Evolutionary conservation across 1,284 basidiomycete genomes (phyloP).

Genomic region (Melanopsichium pennsylvanicum): DNA sequence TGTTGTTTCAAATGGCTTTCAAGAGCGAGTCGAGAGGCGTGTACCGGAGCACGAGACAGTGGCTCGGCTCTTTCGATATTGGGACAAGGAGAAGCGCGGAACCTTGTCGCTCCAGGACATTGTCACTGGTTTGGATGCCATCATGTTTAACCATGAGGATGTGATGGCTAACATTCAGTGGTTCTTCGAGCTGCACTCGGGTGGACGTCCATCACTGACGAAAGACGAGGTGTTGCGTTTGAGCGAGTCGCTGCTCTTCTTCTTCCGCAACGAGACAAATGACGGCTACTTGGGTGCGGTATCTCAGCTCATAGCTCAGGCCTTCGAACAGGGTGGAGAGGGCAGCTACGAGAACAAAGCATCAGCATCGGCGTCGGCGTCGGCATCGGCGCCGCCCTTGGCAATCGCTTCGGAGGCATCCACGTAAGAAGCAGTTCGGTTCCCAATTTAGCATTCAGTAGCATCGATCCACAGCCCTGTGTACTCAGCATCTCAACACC

Average conservation of each 20-base stretch:
- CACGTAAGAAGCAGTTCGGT: slow-evolving; percentile 1
- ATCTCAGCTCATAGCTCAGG: slow-evolving; percentile 57
- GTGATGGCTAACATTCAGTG: slow-evolving; percentile 98
- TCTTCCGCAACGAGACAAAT: slow-evolving; percentile 96
- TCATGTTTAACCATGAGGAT: slow-evolving; percentile 79
- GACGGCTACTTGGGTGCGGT: slow-evolving; percentile 83
- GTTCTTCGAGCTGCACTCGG: slow-evolving; percentile 90
- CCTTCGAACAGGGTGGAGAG: slow-evolving; percentile 55
- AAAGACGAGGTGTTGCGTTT: slow-evolving; percentile 92
- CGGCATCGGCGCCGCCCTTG: slow-evolving; percentile 4
- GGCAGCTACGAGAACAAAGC: slow-evolving; percentile 44
- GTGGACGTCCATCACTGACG: slow-evolving; percentile 90
- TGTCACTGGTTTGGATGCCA: slow-evolving; percentile 84
- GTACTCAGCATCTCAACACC: slow-evolving; percentile 4
- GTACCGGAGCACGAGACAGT: slow-evolving; percentile 61
- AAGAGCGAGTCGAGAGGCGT: slow-evolving; percentile 62
- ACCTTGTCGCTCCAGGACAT: slow-evolving; percentile 73
- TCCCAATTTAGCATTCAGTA: too few species aligned
- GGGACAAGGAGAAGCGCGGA: slow-evolving; percentile 61
- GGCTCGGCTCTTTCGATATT: slow-evolving; percentile 53
- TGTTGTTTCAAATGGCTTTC: slow-evolving; percentile 72
- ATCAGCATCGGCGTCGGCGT: not conserved
- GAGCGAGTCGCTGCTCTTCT: slow-evolving; percentile 83
- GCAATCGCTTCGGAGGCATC: slow-evolving; percentile 1
- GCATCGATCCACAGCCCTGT: not conserved